These are phyloP conservation scores for Eleusine indica DNA, from an alignment of 176 grass and related monocot genomes.

Conservation along the genomic window DNA sequence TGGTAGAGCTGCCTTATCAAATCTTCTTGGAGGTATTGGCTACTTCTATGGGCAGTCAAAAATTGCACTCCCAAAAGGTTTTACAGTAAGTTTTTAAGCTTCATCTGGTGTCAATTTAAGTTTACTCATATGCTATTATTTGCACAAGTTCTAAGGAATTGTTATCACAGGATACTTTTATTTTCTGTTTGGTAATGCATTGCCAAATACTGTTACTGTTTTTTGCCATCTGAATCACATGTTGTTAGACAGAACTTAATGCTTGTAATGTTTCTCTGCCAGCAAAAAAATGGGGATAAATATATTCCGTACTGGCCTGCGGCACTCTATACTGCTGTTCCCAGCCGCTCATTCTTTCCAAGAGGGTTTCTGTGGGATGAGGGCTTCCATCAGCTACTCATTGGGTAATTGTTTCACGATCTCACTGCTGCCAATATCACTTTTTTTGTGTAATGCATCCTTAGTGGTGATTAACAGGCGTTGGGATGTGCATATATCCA, in stretches of 20 bases:
- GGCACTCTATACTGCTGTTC: constrained; percentile 92
- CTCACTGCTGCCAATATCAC: background rate
- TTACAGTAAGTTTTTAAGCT: constrained; percentile 74
- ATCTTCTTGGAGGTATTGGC: constrained; percentile 88
- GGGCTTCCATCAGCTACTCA: constrained; percentile 91
- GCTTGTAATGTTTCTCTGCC: constrained; percentile 44
- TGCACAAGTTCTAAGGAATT: constrained; percentile 29
- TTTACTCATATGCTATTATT: constrained; percentile 19
- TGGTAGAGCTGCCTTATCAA: constrained; percentile 83
- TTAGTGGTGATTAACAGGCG: constrained; percentile 55
- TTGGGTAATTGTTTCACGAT: constrained; percentile 58
- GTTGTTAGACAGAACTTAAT: constrained; percentile 14
- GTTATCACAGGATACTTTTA: background rate
- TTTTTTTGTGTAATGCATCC: constrained; percentile 24
- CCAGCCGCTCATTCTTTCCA: constrained; percentile 92
- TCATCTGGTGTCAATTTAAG: constrained; percentile 35
- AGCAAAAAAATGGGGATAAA: constrained; percentile 93
- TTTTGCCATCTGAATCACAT: constrained; percentile 19
- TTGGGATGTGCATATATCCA: constrained; percentile 93
- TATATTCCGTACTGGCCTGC: constrained; percentile 91
- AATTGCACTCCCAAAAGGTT: constrained; percentile 88
- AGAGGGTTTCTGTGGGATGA: constrained; percentile 98
- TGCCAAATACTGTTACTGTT: constrained; percentile 22
- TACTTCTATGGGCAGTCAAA: constrained; percentile 96
- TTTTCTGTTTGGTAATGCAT: background rate